Evolutionary conservation across 2,329 filamentous ascomycete genomes (phyloP).

Genomic region (Nemania diffusa): DNA sequence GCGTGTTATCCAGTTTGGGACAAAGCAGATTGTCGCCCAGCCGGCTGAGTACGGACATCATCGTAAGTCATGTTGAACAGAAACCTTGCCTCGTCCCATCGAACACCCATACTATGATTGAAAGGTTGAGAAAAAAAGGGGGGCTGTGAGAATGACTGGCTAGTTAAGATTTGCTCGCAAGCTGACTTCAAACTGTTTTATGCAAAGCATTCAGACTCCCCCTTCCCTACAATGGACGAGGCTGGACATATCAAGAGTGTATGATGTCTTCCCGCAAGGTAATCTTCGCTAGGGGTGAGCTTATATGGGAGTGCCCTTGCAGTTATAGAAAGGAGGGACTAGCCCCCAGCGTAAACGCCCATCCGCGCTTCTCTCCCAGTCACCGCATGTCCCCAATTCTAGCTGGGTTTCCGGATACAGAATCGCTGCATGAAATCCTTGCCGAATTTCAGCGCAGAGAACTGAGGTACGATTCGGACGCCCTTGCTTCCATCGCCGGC

Average conservation of each 20-base stretch:
- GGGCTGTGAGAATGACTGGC: no score
- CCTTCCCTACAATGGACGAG: neutral
- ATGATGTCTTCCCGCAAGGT: neutral
- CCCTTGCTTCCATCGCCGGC: neutral
- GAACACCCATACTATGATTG: neutral
- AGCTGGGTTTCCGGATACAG: neutral
- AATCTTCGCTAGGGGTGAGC: neutral
- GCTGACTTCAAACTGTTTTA: neutral
- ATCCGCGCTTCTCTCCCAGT: neutral
- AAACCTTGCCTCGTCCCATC: neutral
- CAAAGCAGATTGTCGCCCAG: neutral
- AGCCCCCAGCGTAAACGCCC: neutral
- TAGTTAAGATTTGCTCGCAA: neutral
- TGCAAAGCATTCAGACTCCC: neutral
- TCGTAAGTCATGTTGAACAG: neutral
- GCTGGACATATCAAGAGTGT: neutral
- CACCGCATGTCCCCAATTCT: neutral
- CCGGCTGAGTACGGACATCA: neutral
- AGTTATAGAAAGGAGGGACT: neutral
- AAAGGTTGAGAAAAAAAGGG: neutral
- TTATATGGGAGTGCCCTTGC: neutral
- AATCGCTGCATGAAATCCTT: neutral
- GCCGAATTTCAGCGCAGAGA: neutral
- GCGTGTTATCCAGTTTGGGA: neutral
- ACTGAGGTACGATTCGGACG: neutral